Base-by-base conservation (phyloP, 345 rosid species). In the Bretschneidera sinensis region DNA sequence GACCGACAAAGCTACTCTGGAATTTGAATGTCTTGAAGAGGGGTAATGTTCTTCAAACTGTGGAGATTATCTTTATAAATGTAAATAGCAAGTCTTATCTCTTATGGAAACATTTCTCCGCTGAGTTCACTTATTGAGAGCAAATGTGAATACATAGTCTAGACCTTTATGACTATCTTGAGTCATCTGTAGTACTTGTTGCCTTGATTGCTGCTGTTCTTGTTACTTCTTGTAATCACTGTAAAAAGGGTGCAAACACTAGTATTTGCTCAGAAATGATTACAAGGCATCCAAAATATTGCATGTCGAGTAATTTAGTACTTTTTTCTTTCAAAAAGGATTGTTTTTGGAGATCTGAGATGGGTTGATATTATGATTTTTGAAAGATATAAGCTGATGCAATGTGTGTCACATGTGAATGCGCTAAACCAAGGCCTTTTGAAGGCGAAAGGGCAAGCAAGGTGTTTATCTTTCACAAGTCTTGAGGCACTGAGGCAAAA, bases 1-100 rank as follows among this genome's bases (percentile, higher is more conserved):
- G 91, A 89, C 97, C 13, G 98, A 92, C 76, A 92, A 92, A 79
- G 97, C 98, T 2, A 92, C 98, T 53, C 83, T 92, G 64, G 98
- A 92, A 81, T 89, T 87, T 66, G 97, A 92, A 78, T 24, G 88
- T 78, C 96, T 89, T 55, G 98, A 92, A 78, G 98, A 92, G 75
- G 94, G 98, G 98, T 89, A 85, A 70, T 39, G 17, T 68, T 68
- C 67, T 50, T 17, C 21, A 21, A 20, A 21, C 33, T 25, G 13
- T 35, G 10, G 35, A 9, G 20, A 22, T 52, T 39, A 14, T 48
- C 17, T 48, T 5, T 17, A 11, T 48, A 4, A 48, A 5, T 48
- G 21, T n/a, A 20, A 20, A 17, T 48, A 48, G 21, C 8, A 48
- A 48, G 2, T 48, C 33, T 48, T 48, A 48, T 48, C 20, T 48